These are phyloP conservation scores for Gossypium stocksii DNA, from an alignment of 345 rosid species.

Conservation along the genomic window DNA sequence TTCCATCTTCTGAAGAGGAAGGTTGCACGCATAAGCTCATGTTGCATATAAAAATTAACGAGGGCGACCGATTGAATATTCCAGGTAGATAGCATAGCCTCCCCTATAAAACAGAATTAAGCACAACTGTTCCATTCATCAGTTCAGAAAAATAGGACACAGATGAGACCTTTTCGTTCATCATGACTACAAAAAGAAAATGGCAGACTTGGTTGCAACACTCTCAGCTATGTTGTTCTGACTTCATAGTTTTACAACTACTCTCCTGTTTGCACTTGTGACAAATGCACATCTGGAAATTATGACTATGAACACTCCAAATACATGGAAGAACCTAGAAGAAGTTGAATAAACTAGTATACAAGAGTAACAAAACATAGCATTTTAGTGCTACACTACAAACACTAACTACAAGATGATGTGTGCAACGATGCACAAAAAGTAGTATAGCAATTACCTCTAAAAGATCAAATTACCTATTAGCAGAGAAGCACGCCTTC, in stretches of 20 bases:
- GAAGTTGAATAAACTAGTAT: neutral
- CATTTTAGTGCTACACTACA: neutral
- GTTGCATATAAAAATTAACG: neutral
- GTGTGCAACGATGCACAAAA: neutral
- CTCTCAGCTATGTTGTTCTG: neutral
- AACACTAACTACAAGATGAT: neutral
- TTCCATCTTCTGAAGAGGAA: neutral
- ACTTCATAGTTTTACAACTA: neutral
- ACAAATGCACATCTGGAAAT: too few species aligned
- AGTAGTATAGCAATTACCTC: neutral
- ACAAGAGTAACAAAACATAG: neutral
- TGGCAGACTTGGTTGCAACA: neutral
- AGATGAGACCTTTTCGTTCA: neutral
- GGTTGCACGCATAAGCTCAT: neutral
- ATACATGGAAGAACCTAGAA: neutral
- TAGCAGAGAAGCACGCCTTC: conserved; percentile 4
- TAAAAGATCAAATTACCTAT: neutral
- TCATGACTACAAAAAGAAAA: neutral
- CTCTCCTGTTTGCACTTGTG: neutral
- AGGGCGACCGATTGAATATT: neutral
- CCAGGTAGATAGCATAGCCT: neutral
- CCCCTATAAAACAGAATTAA: neutral
- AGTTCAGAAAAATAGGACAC: neutral
- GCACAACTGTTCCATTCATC: neutral
- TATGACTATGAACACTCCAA: neutral